Evolutionary conservation across 2,329 filamentous ascomycete species (phyloP).

Genomic region (Metarhizium robertsii): DNA sequence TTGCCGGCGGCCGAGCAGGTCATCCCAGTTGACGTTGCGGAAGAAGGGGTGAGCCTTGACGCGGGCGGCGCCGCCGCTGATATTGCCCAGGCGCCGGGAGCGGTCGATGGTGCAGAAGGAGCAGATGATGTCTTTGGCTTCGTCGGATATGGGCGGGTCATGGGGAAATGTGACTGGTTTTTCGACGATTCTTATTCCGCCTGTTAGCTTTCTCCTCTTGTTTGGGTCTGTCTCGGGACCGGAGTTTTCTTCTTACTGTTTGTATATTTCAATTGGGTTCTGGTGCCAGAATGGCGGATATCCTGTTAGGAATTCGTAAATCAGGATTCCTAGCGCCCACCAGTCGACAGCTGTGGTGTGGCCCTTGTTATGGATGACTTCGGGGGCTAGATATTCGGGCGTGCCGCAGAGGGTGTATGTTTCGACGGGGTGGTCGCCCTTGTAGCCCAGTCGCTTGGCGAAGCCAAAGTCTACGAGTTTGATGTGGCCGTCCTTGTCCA

Average conservation of each 20-base stretch:
- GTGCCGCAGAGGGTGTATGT: constrained; percentile 80
- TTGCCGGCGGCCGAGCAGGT: constrained; percentile 53
- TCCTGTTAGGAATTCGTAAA: constrained; percentile 77
- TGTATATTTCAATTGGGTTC: constrained; percentile 81
- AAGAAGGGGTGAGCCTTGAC: constrained; percentile 77
- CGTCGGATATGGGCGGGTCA: constrained; percentile 52
- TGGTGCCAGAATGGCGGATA: constrained; percentile 84
- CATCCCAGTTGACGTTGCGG: constrained; percentile 62
- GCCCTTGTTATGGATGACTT: constrained; percentile 77
- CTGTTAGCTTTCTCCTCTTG: neutral
- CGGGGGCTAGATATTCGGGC: constrained; percentile 74
- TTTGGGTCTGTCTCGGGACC: neutral
- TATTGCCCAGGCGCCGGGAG: constrained; percentile 68
- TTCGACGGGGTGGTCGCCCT: constrained; percentile 44
- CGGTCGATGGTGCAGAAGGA: constrained; percentile 72
- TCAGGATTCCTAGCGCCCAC: constrained; percentile 78
- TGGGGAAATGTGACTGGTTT: constrained; percentile 67
- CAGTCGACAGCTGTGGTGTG: constrained; percentile 71
- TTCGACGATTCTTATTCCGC: constrained; percentile 58
- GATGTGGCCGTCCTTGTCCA: constrained; percentile 69
- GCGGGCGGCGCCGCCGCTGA: constrained; percentile 60
- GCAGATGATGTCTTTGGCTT: constrained; percentile 66
- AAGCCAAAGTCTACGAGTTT: constrained; percentile 82
- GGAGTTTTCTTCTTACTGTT: constrained; percentile 44
- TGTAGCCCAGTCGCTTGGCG: constrained; percentile 63